Base-by-base conservation (phyloP, 75 land plant genomes). In the Picea glauca region DNA sequence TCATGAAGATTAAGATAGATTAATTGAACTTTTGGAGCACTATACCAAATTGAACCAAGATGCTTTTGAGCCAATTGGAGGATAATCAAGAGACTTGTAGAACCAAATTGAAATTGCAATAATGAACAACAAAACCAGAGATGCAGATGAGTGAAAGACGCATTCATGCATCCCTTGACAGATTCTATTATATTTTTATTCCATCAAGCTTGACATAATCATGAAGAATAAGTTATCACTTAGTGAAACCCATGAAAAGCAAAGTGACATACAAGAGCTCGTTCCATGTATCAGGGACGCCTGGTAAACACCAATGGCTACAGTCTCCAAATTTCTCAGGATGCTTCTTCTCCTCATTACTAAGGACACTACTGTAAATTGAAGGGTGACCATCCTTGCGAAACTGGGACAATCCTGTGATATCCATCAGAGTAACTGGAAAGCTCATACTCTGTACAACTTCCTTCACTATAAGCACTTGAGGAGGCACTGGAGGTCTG, bases 231-330 rank as follows among this genome's bases (percentile, higher is more conserved):
- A 50, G 9, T 50, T 0, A 50, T 50, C 11, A 50, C 12, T 50
- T 50, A 0, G 56, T 12, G 1, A 50, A 50, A 50, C 56, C 56
- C 11, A 8, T 50, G 56, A 50, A 50, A 50, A 50, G 56, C 56
- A 50, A 50, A 50, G 56, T 50, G 12, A 9, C 58, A 58, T 80
- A 82, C 20, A 82, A 75, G 26, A 82, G 75, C 43, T 67, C 74
- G 20, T 94, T 94, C 99, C 99, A 96, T 2, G 98, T 91, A 67
- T 96, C 99, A 13, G 99, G 98, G 57, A 93, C 78, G 2, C 99
- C 99, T 5, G 99, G 98, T 21, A 96, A 85, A 84, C 99, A 94
- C 90, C 95, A 96, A 72, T 96, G 98, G 85, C 98, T 94, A 76
- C 99, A 96, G 68, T 96, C 95, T 14, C 88, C 80, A 8, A 84